These are phyloP conservation scores for Micractinium conductrix DNA, from an alignment of 139 green algal genomes.

Conservation along the genomic window DNA sequence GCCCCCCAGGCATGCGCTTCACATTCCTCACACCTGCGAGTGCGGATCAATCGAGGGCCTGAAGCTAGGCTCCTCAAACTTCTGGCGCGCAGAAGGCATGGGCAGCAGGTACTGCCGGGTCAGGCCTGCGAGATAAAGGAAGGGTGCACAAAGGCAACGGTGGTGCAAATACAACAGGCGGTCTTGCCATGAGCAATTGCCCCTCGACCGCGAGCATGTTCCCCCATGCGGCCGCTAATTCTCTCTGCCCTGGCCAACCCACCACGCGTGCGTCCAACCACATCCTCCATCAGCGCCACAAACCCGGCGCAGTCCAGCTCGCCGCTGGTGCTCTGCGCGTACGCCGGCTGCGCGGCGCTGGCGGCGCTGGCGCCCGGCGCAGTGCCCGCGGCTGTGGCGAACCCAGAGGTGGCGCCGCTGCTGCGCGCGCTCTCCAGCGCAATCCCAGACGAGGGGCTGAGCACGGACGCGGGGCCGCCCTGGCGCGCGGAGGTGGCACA, in stretches of 20 bases:
- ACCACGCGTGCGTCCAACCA: constrained; percentile 47
- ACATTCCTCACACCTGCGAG: constrained; percentile 51
- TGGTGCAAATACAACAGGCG: neutral
- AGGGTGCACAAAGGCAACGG: neutral
- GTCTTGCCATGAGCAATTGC: too few relatives aligned
- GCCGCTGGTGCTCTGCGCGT: constrained; percentile 5
- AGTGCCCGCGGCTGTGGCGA: neutral
- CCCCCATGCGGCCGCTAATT: too few relatives aligned
- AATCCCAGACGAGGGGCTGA: neutral
- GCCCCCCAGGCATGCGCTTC: too few relatives aligned
- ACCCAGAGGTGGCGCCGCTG: neutral
- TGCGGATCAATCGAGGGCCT: constrained; percentile 62
- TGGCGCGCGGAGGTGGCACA: constrained; percentile 31
- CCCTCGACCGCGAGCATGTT: too few relatives aligned
- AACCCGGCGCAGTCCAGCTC: constrained; percentile 50
- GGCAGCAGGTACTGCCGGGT: constrained; percentile 71
- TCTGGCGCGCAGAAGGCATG: constrained; percentile 49
- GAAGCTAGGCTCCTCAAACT: constrained; percentile 67
- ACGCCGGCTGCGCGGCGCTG: neutral
- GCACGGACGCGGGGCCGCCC: too few relatives aligned
- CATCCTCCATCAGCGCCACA: constrained; percentile 68
- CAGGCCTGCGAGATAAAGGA: neutral
- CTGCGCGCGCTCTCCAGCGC: neutral
- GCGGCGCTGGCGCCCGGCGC: too few relatives aligned
- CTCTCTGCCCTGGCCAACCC: neutral